Base-by-base conservation (phyloP, 2,329 filamentous ascomycete species). In the Talaromyces sp. region DNA sequence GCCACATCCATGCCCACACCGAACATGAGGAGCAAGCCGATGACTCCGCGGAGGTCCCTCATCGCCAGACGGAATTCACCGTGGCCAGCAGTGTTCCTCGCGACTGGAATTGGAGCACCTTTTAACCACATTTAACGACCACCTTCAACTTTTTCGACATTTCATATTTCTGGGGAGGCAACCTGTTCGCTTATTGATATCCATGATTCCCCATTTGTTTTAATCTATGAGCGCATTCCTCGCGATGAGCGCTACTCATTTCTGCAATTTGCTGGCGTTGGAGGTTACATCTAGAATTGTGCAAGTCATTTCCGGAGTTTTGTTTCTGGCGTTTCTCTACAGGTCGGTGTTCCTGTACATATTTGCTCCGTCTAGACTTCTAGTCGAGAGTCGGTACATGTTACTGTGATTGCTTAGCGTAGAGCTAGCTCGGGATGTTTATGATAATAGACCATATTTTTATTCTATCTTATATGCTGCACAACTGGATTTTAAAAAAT, bases 31-130 rank as follows among this genome's bases (percentile, higher is more conserved):
- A 64, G n/a, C 47, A 62, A 11, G 60, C 41, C 25, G 62, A 73
- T 69, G 65, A 69, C 66, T 41, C 67, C 49, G 62, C 69, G 67
- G 62, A 73, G 71, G 50, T 68, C 11, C 66, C 71, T 39, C 66
- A 69, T 47, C 66, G 69, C 63, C 73, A 73, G 15, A 67, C 73
- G 22, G 82, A 83, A 22, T 66, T 66, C 43, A 58, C 66, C 64
- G 81, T 83, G 64, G 77, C 84, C 31, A 84, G 84, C 31, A 86
- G 84, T 71, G 80, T 86, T 64, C 84, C 85, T 61, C 80, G 82
- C 61, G 84, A 85, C 70, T 87, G 85, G 85, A 84, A 84, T 72
- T 87, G 85, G 85, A 87, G 85, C 76, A 87, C 85, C 39, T 87
- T 87, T 71, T 87, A 76, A 63, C 47, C 10, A 22, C 27, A 87